A percentile compares a stretch with the other conserved stretches of the same genome.
Evolutionary conservation across 2,329 filamentous ascomycete genomes (phyloP).

Genomic region (Microcyclosporella mali): DNA sequence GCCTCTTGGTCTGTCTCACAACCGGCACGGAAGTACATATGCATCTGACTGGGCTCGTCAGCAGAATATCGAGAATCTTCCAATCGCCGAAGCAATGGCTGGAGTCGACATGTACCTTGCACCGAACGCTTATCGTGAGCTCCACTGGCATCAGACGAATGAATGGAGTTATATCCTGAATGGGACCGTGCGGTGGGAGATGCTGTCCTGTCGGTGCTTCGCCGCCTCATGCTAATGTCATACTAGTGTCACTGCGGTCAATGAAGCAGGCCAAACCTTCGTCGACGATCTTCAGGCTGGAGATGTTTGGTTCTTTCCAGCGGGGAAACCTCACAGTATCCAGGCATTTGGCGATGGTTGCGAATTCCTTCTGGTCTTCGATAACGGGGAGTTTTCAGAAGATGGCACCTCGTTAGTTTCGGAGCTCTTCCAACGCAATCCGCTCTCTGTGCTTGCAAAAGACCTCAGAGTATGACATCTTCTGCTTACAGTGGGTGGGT

Average conservation of each 20-base stretch:
- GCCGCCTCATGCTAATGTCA: not conserved
- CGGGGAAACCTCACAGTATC: slow-evolving; percentile 33
- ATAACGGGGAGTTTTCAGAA: slow-evolving; percentile 53
- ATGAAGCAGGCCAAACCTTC: slow-evolving; percentile 26
- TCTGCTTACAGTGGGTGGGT: too few relatives aligned
- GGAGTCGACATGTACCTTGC: slow-evolving; percentile 36
- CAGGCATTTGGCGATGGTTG: slow-evolving; percentile 44
- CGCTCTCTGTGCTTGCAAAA: slow-evolving; percentile 37
- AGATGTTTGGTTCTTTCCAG: slow-evolving; percentile 52
- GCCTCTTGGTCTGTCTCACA: slow-evolving; percentile 31
- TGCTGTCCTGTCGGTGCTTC: not conserved
- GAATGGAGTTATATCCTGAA: slow-evolving; percentile 29
- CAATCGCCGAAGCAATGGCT: slow-evolving; percentile 36
- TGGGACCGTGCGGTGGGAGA: slow-evolving; percentile 15
- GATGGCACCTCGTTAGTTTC: slow-evolving; percentile 53
- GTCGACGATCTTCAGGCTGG: slow-evolving; percentile 32
- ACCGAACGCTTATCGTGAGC: slow-evolving; percentile 29
- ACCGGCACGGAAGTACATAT: slow-evolving; percentile 32
- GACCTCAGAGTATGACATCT: slow-evolving; percentile 28
- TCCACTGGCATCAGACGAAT: slow-evolving; percentile 30
- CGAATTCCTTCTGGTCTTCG: slow-evolving; percentile 56
- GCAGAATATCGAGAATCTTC: slow-evolving; percentile 34
- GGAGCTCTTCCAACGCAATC: slow-evolving; percentile 20
- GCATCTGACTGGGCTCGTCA: slow-evolving; percentile 37
- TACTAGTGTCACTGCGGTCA: slow-evolving; percentile 21